Percentiles rank a stretch among this genome's conserved stretches.
Evolutionary conservation across 2,329 filamentous ascomycete genomes (phyloP).

Genomic region (Phyllosticta paracitricarpa): DNA sequence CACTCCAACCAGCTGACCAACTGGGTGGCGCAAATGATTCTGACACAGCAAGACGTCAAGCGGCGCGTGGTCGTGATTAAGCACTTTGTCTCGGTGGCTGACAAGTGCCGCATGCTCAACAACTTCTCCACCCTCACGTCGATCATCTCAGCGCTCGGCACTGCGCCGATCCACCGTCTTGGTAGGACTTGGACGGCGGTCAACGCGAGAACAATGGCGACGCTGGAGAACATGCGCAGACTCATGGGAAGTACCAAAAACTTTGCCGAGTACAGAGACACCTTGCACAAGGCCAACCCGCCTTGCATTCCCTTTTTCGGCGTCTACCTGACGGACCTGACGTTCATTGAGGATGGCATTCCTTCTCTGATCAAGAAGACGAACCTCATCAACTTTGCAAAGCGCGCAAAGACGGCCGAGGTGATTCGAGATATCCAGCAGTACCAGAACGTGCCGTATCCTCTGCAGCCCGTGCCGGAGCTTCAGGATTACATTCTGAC

Average conservation of each 20-base stretch:
- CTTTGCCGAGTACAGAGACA: constrained; percentile 92
- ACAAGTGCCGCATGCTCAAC: constrained; percentile 89
- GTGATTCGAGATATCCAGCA: constrained; percentile 98
- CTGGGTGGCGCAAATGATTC: constrained; percentile 98
- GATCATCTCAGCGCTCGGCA: constrained; percentile 91
- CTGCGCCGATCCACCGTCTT: constrained; percentile 86
- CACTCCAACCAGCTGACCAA: constrained; percentile 99
- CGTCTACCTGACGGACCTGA: constrained; percentile 93
- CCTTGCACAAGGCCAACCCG: constrained; percentile 83
- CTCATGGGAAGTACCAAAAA: constrained; percentile 98
- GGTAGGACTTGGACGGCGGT: constrained; percentile 93
- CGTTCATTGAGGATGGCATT: constrained; percentile 97
- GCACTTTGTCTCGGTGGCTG: constrained; percentile 91
- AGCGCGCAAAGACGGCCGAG: constrained; percentile 94
- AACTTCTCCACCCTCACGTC: constrained; percentile 97
- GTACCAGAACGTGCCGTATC: constrained; percentile 96
- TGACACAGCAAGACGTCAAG: constrained; percentile 88
- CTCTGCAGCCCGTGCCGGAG: constrained; percentile 77
- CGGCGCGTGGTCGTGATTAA: constrained; percentile 96
- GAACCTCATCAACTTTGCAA: constrained; percentile 95
- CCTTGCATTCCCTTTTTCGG: constrained; percentile 98
- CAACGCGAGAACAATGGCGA: constrained; percentile 68
- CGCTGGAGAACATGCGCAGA: constrained; percentile 82
- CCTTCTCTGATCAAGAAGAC: constrained; percentile 94
- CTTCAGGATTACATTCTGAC: constrained; percentile 93